phyloP scores from a whole-genome alignment of 2,329 filamentous ascomycete species.

The Diaporthe destruens region DNA sequence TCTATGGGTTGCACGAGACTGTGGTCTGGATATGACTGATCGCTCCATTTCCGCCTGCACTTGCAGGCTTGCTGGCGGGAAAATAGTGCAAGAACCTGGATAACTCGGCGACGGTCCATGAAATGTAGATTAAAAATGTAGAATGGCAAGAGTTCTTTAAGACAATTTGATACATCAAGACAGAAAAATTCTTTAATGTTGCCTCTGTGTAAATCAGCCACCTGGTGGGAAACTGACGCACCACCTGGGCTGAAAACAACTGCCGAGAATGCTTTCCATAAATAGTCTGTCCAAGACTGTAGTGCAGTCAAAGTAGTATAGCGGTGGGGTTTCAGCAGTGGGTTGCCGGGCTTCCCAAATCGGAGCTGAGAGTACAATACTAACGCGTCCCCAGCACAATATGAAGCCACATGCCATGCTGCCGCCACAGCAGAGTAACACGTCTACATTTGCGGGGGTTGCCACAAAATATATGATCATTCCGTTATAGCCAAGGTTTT shows the following conservation, averaged over 20 bases:
- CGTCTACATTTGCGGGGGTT: no score
- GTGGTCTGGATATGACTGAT: neutral
- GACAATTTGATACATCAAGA: no score
- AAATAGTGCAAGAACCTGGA: neutral
- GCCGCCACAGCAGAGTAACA: constrained; percentile 22
- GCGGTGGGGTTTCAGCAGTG: neutral
- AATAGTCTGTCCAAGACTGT: neutral
- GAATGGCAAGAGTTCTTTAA: neutral
- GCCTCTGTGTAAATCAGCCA: no score
- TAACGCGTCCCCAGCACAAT: constrained; percentile 37
- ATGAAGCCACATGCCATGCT: constrained; percentile 11
- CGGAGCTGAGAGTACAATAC: constrained; percentile 33
- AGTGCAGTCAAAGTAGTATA: no score
- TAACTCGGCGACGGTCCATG: no score
- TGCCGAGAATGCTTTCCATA: no score
- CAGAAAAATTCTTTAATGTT: no score
- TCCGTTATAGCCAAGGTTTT: neutral
- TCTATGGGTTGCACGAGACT: neutral
- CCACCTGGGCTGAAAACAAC: no score
- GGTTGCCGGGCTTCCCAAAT: neutral
- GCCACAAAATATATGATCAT: no score
- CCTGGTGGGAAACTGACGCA: no score
- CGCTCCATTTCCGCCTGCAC: neutral
- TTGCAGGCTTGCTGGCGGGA: neutral
- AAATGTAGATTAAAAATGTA: neutral